Evolutionary conservation across 257 asterid species (phyloP), one percentile per base, ranked within the genome.

Genomic region (Fraxinus anomala): DNA sequence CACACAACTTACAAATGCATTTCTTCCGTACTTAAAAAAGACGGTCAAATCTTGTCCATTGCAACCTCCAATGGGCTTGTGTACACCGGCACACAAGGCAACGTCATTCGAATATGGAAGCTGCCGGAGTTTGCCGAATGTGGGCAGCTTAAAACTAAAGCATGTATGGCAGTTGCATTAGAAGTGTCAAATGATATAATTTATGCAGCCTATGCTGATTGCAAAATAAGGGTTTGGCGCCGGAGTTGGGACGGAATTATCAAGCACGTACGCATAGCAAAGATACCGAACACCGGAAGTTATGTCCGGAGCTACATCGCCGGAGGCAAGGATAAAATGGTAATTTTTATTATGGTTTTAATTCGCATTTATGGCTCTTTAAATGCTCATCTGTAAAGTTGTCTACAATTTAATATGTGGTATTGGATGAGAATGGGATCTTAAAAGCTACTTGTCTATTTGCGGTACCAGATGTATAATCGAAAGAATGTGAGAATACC

Each of bases 111-210:
- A 37, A 88, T 94, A 0, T 94, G 99, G 99, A 94, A 89, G 89
- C 85, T 92, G 86, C 98, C 99, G 0, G 99, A 94, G 84, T 90
- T 92, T 80, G 80, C 95, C 0, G 99, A 92, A 61, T 90, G 93
- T 74, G 99, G 91, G 34, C 96, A 89, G 85, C 98, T 94, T n/a
- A 92, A 92, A 88, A 89, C 97, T 4, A 91, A 83, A 67, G 85
- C 97, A 19, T 19, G 81, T 78, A 85, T 87, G 86, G 96, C 87
- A 63, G 91, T 94, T 6, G 90, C 96, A 0, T 34, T 94, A 19
- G 82, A 88, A n/a, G 93, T 94, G 28, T 87, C 94, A 0, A 90
- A 87, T 47, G 97, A 94, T 31, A 86, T 86, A 86, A 95, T 94
- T 37, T 94, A 87, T 47, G 98, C 96, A 0, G 97, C 97, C 5